phyloP scores from a whole-genome alignment of 257 asterid genomes.

The Solanum bulbocastanum region DNA sequence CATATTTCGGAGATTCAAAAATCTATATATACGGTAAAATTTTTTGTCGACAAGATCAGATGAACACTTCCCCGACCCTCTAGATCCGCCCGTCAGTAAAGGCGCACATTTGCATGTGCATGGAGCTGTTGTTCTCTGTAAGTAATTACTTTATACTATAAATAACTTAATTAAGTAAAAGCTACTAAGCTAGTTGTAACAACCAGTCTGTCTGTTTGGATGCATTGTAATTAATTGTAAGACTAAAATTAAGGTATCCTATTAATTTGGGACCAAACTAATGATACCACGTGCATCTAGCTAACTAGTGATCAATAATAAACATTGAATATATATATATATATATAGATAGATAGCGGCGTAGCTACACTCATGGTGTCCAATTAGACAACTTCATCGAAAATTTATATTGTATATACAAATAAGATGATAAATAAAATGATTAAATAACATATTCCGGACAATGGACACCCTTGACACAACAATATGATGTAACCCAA shows the following conservation, averaged over 20 bases:
- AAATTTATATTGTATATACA: not conserved
- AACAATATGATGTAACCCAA: not conserved
- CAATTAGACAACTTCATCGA: too few species aligned
- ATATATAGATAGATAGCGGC: not conserved
- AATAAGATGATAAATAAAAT: too few species aligned
- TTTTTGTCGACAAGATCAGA: not conserved
- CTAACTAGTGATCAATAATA: not conserved
- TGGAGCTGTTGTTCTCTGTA: not conserved
- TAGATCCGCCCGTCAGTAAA: not conserved
- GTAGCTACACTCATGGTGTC: not conserved
- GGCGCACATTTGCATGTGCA: not conserved
- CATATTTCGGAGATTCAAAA: not conserved
- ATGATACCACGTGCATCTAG: not conserved
- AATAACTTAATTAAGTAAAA: not conserved
- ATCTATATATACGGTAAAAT: rapidly evolving
- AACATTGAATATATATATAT: too few species aligned
- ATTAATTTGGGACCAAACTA: not conserved
- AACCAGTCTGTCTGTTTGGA: not conserved
- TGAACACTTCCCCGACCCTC: not conserved
- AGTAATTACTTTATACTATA: not conserved
- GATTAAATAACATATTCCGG: too few species aligned
- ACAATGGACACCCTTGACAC: too few species aligned
- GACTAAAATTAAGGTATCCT: not conserved
- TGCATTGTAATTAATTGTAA: not conserved
- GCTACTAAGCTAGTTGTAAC: not conserved